Evolutionary conservation across 2,329 filamentous ascomycete species (phyloP), one percentile per base, ranked within the genome.

Genomic region (Ramichloridium luteum): DNA sequence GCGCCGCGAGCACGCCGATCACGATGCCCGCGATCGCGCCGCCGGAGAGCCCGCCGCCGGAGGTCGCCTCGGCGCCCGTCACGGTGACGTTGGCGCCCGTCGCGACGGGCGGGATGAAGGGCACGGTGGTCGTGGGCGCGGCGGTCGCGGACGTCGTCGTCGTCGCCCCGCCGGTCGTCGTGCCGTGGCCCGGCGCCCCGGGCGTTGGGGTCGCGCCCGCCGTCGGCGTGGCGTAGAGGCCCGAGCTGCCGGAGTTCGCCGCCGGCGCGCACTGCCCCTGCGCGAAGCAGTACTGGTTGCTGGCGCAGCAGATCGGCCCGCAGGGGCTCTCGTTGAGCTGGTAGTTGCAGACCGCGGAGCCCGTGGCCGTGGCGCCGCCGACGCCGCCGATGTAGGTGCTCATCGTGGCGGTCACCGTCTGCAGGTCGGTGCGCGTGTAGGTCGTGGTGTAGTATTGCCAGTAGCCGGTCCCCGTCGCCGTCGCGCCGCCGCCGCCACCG

Each of bases 1-100:
- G 64, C 39, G 77, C 80, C 10, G 69, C 68, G 29, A 86, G 64
- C 8, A 73, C 70, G 40, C 80, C 80, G 34, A 86, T 76, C 43
- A 86, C 80, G 47, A 86, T 86, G 38, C 80, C 80, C 11, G 81
- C 80, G 46, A 86, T 86, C 37, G 78, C 80, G 31, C 80, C 80
- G 26, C 66, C 70, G 46, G 75, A 80, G 32, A 86, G 66, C 13
- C 56, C 53, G 33, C 54, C 47, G 8, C 43, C 46, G 16, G 45
- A 45, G 27, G 23, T 34, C 8, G 38, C 28, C 15, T 50, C 38
- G 10, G 53, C 47, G 14, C 54, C 50, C 3, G 53, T 56, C 18
- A 60, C 53, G 11, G 53, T 60, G 23, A 57, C 47, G 56, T 61
- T 46, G 29, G 63, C 64, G 27, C 64, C 68, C 5, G 69, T 68